A percentile compares a stretch with the other conserved stretches of the same genome.
These are phyloP conservation scores for Ceratobasidium sp. DNA, from an alignment of 1,284 basidiomycete genomes.

Conservation along the genomic window DNA sequence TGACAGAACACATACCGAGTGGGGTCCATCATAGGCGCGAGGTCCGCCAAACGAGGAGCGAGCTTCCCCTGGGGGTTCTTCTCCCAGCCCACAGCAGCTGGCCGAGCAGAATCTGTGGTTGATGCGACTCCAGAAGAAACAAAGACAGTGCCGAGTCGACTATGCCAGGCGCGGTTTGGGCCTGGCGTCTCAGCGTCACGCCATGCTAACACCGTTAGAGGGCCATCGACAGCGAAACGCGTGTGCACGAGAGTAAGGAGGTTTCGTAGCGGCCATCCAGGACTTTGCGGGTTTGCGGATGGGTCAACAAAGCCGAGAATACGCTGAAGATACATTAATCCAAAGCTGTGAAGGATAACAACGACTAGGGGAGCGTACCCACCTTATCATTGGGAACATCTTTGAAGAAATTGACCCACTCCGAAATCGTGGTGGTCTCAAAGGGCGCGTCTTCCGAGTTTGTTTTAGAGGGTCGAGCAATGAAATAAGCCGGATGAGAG, in stretches of 20 bases:
- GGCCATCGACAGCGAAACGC: slow-evolving; percentile 50
- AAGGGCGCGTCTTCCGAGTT: slow-evolving; percentile 12
- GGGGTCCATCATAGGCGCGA: slow-evolving; percentile 97
- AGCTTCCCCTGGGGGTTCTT: slow-evolving; percentile 87
- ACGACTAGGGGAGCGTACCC: too few relatives aligned
- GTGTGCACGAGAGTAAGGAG: slow-evolving; percentile 67
- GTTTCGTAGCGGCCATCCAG: slow-evolving; percentile 96
- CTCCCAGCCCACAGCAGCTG: slow-evolving; percentile 92
- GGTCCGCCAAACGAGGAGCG: slow-evolving; percentile 86
- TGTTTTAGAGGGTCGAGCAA: slow-evolving; percentile 58
- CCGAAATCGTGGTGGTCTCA: slow-evolving; percentile 64
- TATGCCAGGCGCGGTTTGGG: slow-evolving; percentile 63
- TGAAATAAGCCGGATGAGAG: slow-evolving; percentile 63
- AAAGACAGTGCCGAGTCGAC: slow-evolving; percentile 66
- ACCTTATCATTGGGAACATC: slow-evolving; percentile 58
- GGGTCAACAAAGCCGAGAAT: slow-evolving; percentile 87
- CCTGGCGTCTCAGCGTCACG: slow-evolving; percentile 66
- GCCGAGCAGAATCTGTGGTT: slow-evolving; percentile 54
- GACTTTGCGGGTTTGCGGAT: slow-evolving; percentile 77
- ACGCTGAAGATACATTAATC: slow-evolving; percentile 56
- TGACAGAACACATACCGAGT: slow-evolving; percentile 64
- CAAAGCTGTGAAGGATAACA: too few relatives aligned
- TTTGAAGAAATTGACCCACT: slow-evolving; percentile 67
- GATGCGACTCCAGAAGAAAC: slow-evolving; percentile 48
- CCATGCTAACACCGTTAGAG: slow-evolving; percentile 79